A percentile compares a stretch with the other conserved stretches of the same genome.
Evolutionary conservation across 1,284 basidiomycete species (phyloP).

Genomic region (Ustilago shanxiensis): DNA sequence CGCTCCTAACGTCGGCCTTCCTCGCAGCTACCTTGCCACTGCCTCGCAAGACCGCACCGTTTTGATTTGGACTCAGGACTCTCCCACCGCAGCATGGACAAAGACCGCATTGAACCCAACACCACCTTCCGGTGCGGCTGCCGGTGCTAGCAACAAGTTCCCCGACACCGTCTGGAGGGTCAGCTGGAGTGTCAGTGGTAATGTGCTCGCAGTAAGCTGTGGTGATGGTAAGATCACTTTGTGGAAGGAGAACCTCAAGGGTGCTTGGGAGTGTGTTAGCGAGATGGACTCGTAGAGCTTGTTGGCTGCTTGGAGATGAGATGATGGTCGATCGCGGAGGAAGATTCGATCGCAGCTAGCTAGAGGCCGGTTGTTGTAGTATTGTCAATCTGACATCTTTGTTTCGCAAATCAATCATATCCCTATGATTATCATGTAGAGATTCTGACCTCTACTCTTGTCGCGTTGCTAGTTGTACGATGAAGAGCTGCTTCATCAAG

Average conservation of each 20-base stretch:
- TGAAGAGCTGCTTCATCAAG: background rate
- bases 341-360: too few relatives aligned
- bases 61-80: conserved; percentile 92
- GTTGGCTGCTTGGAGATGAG: background rate
- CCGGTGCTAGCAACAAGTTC: conserved; percentile 56
- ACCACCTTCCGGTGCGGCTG: conserved; percentile 17
- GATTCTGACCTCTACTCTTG: background rate
- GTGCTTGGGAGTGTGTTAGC: conserved; percentile 90
- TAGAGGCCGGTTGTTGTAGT: background rate
- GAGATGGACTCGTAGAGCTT: conserved; percentile 54
- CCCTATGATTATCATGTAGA: background rate
- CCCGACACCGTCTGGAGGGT: conserved; percentile 85
- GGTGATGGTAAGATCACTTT: conserved; percentile 97
- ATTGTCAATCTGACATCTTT: conserved; percentile 7
- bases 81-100: conserved; percentile 82
- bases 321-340: background rate
- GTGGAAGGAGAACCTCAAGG: conserved; percentile 97
- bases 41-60: conserved; percentile 91
- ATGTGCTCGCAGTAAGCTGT: conserved; percentile 94
- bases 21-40: conserved; percentile 93
- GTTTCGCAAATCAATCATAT: conserved; percentile 6
- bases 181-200: conserved; percentile 95
- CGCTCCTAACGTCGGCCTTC: conserved; percentile 95
- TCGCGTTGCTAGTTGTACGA: background rate
- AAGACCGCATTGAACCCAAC: conserved; percentile 86